phyloP scores from a whole-genome alignment of 208 protist genomes.

The Acanthamoeba sp. region DNA sequence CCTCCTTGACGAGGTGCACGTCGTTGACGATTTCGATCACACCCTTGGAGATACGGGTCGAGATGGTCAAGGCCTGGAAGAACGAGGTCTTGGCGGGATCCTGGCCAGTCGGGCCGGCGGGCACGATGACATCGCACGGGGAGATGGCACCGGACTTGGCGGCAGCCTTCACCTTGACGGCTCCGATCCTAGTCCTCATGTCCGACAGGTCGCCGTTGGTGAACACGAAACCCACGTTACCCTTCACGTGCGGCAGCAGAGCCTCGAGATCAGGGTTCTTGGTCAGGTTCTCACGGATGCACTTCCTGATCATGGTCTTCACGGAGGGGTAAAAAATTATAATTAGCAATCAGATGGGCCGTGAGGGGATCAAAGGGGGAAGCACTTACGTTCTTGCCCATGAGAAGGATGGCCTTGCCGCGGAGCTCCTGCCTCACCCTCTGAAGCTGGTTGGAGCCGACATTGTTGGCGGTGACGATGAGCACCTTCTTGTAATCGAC shows the following conservation, averaged over 20 bases:
- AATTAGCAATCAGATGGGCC: too few species aligned
- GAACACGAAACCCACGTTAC: conserved; percentile 99
- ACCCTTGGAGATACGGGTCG: conserved; percentile 99
- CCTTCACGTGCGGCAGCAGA: conserved; percentile 92
- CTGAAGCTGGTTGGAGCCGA: conserved; percentile 98
- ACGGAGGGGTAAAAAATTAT: neutral
- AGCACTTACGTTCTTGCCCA: conserved; percentile 97
- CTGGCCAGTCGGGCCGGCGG: conserved; percentile 96
- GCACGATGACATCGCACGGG: conserved; percentile 97
- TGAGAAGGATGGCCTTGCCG: conserved; percentile 96
- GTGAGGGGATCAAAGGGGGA: neutral
- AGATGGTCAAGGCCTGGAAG: conserved; percentile 99
- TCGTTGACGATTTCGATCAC: conserved; percentile 98
- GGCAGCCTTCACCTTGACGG: conserved; percentile 90
- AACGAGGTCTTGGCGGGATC: conserved; percentile 98
- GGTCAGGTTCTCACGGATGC: conserved; percentile 92
- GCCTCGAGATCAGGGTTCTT: conserved; percentile 85
- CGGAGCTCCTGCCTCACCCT: conserved; percentile 96
- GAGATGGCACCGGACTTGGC: conserved; percentile 98
- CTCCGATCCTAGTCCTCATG: conserved; percentile 88
- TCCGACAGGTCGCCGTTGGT: conserved; percentile 95
- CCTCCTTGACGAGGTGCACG: conserved; percentile 95
- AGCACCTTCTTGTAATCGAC: conserved; percentile 96
- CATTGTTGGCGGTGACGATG: conserved; percentile 97
- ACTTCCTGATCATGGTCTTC: conserved; percentile 97